Base-by-base conservation (phyloP, 2,329 filamentous ascomycete genomes). In the Lachnellula hyalina region DNA sequence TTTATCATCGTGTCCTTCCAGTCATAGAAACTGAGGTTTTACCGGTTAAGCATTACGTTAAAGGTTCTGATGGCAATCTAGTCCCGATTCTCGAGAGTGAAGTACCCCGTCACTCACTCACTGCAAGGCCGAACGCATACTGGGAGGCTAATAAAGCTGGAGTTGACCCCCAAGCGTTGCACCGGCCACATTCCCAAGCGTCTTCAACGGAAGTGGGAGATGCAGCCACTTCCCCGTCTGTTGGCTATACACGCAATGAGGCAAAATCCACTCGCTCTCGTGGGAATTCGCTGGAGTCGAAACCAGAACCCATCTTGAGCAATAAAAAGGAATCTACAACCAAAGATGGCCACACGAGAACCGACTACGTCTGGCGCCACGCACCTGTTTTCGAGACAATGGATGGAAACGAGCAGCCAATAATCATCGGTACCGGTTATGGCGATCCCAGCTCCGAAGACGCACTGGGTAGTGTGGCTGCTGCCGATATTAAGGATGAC, bases 1-100 rank as follows among this genome's bases (percentile, higher is more conserved):
- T 78, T 36, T 76, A 74, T 59, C 77, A 81, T 56, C 74, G 75
- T 25, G 70, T 79, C 25, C 74, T 78, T n/a, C 79, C 79, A 3
- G 72, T 82, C 21, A 71, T 76, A 28, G 76, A 82, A 51, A 74
- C 77, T 12, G 75, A 82, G 62, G 72, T 81, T 9, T 70, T 81
- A 1, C 77, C 79, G 2, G 68, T 79, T 0, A 74, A 75, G 11
- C 79, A 82, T 63, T 81, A 68, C 35, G 49, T 66, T 6, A 57
- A 53, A 5, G 51, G 53, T 5, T 34, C 57, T n/a, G 65, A 77
- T 65, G 68, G 77, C 2, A 74, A 71, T 1, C 67, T 77, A 7
- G 65, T 71, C 14, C 77, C 80, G 59, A 74, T 81, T 7, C 67
- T 73, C 1, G 75, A 70, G n/a, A 67, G 70, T 6, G 63, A 74